Evolutionary conservation across 1,139 yeast genomes (phyloP), one percentile per base, ranked within the genome.

Genomic region (Debaryomyces fabryi): DNA sequence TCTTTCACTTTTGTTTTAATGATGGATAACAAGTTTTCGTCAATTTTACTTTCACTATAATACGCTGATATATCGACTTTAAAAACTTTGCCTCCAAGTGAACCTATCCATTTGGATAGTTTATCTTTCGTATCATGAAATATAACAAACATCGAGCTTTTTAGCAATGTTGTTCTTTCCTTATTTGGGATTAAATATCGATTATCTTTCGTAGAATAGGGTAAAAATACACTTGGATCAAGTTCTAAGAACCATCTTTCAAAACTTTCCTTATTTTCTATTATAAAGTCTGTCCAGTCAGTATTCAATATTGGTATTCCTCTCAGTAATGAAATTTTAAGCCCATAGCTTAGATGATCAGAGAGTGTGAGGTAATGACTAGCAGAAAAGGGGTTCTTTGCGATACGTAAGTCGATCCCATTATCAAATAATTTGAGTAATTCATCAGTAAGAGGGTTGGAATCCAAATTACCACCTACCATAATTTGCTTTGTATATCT

Each of bases 291-390:
- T 9, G 60, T 32, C 76, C 76, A 72, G 2, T 48, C 39, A 7
- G 54, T 46, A 39, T 60, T 58, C 10, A 71, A 55, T 5, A 71
- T 50, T 1, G 73, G 71, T 2, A 67, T 46, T 0, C 62, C 71
- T 37, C 63, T 53, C 58, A 64, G 62, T 18, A 70, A 52, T 1
- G 71, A 64, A 10, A 60, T 49, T 41, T 57, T 59, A 40, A 64
- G 52, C 4, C 52, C 45, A 34, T 54, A 53, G 24, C 51, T 55
- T 6, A 42, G 47, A 6, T 47, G 45, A 12, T 57, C 62, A n/a
- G 56, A 53, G 32, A 50, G 44, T 1, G 60, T 47, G n/a, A 60
- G 48, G 42, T 58, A 63, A 51, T 69, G 74, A 2, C 73, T 67
- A 1, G 71, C 69, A 2, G 43, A 9, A 1, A 47, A 35, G 0